phyloP scores from a whole-genome alignment of 352 stramenopile genomes.

The Blastocystis sp. region DNA sequence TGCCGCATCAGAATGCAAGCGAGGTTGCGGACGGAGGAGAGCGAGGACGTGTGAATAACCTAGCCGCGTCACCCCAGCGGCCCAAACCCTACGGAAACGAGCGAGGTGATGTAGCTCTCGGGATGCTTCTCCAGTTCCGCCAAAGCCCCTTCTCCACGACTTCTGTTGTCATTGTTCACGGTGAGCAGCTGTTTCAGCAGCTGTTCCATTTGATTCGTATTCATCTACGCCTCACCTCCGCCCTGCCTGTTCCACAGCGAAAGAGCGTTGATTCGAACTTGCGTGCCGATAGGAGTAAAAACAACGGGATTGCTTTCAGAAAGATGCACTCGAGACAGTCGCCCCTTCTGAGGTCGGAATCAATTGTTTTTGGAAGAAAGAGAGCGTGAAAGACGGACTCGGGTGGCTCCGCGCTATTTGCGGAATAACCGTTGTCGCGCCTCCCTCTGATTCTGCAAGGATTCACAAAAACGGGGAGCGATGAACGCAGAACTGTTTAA shows the following conservation, averaged over 20 bases:
- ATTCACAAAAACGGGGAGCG: neutral
- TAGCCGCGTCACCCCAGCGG: slow-evolving; percentile 2
- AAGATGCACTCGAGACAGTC: too few relatives aligned
- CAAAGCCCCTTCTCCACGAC: slow-evolving; percentile 5
- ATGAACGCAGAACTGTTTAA: slow-evolving; percentile 65
- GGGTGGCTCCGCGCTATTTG: neutral
- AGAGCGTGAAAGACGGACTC: neutral
- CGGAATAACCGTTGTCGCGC: neutral
- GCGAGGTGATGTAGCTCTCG: slow-evolving; percentile 36
- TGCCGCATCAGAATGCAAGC: slow-evolving; percentile 65
- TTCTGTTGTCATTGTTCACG: slow-evolving; percentile 28
- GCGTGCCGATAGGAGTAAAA: neutral
- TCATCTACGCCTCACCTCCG: slow-evolving; percentile 4
- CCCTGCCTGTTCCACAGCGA: too few relatives aligned
- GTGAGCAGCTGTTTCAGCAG: slow-evolving; percentile 41
- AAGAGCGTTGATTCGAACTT: too few relatives aligned
- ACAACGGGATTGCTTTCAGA: neutral
- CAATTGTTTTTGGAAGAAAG: neutral
- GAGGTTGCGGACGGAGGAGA: slow-evolving; percentile 59
- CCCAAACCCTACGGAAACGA: slow-evolving; percentile 41
- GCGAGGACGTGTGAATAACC: slow-evolving; percentile 44
- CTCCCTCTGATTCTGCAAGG: neutral
- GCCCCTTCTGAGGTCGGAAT: neutral
- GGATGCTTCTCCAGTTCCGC: slow-evolving; percentile 52
- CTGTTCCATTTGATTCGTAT: slow-evolving; percentile 43